Evolutionary conservation across 768 basidiomycete species (phyloP), one percentile per base, ranked within the genome.

Genomic region (Agaricus sinodeliciosus): DNA sequence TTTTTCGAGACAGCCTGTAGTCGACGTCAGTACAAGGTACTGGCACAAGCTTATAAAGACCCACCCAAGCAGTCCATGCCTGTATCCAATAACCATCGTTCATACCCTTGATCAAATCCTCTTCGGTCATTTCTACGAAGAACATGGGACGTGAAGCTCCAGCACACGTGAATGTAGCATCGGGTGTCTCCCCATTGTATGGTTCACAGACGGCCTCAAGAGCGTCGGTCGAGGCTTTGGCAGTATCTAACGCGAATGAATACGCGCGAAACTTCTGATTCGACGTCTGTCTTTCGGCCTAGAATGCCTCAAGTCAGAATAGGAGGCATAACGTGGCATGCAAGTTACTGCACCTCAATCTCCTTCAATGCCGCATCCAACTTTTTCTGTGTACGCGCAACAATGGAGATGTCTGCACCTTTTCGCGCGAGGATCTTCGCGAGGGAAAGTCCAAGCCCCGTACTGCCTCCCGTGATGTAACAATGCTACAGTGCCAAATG

Each of bases 351-450:
- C 49, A 87, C 91, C 76, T 93, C 83, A 25, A 94, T 65, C 41
- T 76, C 69, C 28, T 66, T 69, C 19, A 88, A 60, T 0, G 90
- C 87, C 13, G 67, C 70, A 49, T 81, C 75, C 9, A 94, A 68
- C 54, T 78, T 82, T 42, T 71, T 72, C 60, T 85, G 74, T 48
- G 85, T 82, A 11, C 91, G 76, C 6, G 91, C 92, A 9, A 94
- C 85, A 55, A 94, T 90, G 6, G 88, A 90, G 3, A 94, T 84
- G 57, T 90, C 76, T 0, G 92, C 90, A 0, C 94, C 93, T 54
- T 72, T 73, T 55, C 72, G 69, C 12, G 79, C 78, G 1, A 95
- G 74, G 13, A 85, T 69, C 26, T 77, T 72, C 0, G 91, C 87
- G 7, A 94, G 70, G 0, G 82, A 77, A 2, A 91, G 75, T 1